Percentiles rank a stretch among this genome's conserved stretches.
Evolutionary conservation across 345 rosid species (phyloP).

Genomic region (Hirschfeldia incana): DNA sequence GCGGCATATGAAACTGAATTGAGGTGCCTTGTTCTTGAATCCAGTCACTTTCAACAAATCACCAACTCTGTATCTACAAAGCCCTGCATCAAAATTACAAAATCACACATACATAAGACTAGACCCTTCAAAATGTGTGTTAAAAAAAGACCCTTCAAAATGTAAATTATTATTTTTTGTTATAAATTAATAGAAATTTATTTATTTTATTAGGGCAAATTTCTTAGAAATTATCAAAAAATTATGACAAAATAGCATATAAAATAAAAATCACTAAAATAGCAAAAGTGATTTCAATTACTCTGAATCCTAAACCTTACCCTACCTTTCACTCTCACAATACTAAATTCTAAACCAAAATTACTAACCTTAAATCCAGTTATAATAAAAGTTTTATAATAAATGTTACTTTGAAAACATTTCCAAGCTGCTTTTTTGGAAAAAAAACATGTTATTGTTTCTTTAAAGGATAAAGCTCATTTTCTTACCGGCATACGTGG

Average conservation of each 20-base stretch:
- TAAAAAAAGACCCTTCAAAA: background rate
- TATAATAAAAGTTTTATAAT: background rate
- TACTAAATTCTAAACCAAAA: background rate
- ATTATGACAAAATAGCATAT: background rate
- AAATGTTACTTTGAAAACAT: background rate
- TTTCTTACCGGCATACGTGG: slow-evolving; percentile 83
- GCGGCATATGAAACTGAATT: slow-evolving; percentile 91
- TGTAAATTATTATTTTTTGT: background rate
- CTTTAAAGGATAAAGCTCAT: background rate
- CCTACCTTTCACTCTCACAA: background rate
- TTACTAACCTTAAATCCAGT: background rate
- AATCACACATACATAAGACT: slow-evolving; percentile 8
- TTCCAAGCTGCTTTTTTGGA: too few relatives aligned
- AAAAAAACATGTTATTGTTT: too few relatives aligned
- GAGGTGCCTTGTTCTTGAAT: slow-evolving; percentile 95
- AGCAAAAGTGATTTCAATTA: background rate
- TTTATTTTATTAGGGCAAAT: background rate
- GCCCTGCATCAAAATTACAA: slow-evolving; percentile 48
- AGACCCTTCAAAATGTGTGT: background rate
- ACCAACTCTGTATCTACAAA: slow-evolving; percentile 86
- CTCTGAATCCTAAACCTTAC: background rate
- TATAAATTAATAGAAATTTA: background rate
- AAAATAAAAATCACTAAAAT: background rate
- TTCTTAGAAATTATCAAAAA: too few relatives aligned
- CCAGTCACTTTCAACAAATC: slow-evolving; percentile 90